Conservation (phyloP, 305 asterid genomes). For the Fraxinus paxiana region DNA sequence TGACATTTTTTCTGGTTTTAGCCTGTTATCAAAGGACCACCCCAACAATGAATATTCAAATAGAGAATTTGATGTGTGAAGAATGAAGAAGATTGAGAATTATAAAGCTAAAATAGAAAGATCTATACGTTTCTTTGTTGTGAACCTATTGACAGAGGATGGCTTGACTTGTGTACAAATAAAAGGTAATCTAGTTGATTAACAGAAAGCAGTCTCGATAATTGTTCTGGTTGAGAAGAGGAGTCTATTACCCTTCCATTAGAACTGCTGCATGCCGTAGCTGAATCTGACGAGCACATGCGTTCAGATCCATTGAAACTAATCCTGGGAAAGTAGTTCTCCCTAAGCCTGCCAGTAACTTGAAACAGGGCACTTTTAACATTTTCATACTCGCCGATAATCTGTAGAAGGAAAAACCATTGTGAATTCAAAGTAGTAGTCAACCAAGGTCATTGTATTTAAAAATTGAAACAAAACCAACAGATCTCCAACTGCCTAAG, state of each 20-base stretch:
- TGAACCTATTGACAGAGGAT: constrained; percentile 21
- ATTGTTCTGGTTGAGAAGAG: constrained; percentile 20
- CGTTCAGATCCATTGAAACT: constrained; percentile 30
- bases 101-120: constrained; percentile 1
- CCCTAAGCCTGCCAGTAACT: constrained; percentile 53
- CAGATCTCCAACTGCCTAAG: not conserved
- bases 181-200: constrained; percentile 35
- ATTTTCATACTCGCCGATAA: constrained; percentile 45
- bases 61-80: constrained; percentile 1
- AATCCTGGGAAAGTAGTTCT: constrained; percentile 31
- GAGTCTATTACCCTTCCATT: constrained; percentile 21
- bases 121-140: constrained; percentile 27
- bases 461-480: not conserved
- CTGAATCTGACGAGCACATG: constrained; percentile 13
- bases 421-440: constrained; percentile 11
- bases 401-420: constrained; percentile 32
- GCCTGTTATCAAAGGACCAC: constrained; percentile 19
- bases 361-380: constrained; percentile 53
- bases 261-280: constrained; percentile 28
- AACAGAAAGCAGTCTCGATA: constrained; percentile 31
- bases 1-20: constrained; percentile 8
- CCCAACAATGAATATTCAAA: not conserved
- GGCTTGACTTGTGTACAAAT: constrained; percentile 29
- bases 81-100: not conserved
- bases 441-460: not conserved